Conservation (phyloP, 768 basidiomycete species). For the Leucocoprinus sp. region DNA sequence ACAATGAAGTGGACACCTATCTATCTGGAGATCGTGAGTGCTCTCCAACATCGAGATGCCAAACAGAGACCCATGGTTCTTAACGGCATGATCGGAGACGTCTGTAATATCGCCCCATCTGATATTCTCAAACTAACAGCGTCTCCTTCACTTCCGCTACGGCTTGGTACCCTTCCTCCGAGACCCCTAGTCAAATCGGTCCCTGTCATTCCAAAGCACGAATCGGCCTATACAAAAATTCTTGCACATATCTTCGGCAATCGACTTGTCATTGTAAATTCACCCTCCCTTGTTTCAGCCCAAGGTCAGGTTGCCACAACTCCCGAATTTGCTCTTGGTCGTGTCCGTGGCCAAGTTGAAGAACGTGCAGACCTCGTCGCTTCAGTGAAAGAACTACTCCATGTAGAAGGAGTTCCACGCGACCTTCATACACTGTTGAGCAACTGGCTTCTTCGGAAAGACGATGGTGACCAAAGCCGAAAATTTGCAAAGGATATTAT, state of each 20-base stretch:
- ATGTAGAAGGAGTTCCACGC: slow-evolving; percentile 34
- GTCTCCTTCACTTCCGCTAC: slow-evolving; percentile 34
- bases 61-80: slow-evolving; percentile 47
- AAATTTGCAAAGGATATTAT: slow-evolving; percentile 52
- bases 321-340: slow-evolving; percentile 94
- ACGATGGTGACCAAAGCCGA: slow-evolving; percentile 58
- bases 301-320: slow-evolving; percentile 74
- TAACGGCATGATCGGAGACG: slow-evolving; percentile 54
- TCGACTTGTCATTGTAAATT: slow-evolving; percentile 79
- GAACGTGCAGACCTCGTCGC: slow-evolving; percentile 60
- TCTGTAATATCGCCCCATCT: slow-evolving; percentile 25
- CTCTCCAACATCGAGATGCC: slow-evolving; percentile 51
- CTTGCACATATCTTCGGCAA: slow-evolving; percentile 73
- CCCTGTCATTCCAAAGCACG: slow-evolving; percentile 81
- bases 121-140: slow-evolving; percentile 43
- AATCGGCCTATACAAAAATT: slow-evolving; percentile 86
- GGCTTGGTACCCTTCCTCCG: slow-evolving; percentile 34
- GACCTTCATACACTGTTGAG: slow-evolving; percentile 67
- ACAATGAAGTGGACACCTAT: slow-evolving; percentile 83
- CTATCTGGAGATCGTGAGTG: slow-evolving; percentile 72
- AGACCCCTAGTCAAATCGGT: slow-evolving; percentile 21
- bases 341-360: slow-evolving; percentile 76
- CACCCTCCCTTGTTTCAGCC: slow-evolving; percentile 60
- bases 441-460: slow-evolving; percentile 73
- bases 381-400: slow-evolving; percentile 59